These are phyloP conservation scores for Coniochaeta pulveracea DNA, from an alignment of 2,329 filamentous ascomycete species.

Conservation along the genomic window DNA sequence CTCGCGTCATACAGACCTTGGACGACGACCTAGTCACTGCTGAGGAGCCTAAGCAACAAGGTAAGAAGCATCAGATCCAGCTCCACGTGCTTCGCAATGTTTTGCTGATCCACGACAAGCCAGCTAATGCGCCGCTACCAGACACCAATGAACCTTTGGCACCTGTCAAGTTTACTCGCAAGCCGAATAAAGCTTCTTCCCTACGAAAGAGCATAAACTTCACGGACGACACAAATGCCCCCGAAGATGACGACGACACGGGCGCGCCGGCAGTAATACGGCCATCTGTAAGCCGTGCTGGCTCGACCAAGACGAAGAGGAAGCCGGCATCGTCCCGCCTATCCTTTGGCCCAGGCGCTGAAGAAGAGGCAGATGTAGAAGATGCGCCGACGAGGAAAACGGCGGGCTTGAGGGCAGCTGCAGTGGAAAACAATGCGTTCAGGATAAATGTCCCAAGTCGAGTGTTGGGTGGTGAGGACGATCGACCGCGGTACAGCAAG, in stretches of 20 bases:
- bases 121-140: conserved; percentile 18
- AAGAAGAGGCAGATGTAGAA: conserved; percentile 25
- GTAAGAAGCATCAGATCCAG: conserved; percentile 19
- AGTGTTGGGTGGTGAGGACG: conserved; percentile 48
- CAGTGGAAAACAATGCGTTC: conserved; percentile 24
- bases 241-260: conserved; percentile 30
- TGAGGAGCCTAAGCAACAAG: conserved; percentile 20
- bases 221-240: conserved; percentile 19
- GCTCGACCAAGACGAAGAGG: conserved; percentile 53
- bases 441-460: conserved; percentile 45
- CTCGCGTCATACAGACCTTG: conserved; percentile 62
- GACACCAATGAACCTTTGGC: conserved; percentile 20
- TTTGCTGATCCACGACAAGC: conserved; percentile 18
- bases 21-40: conserved; percentile 47
- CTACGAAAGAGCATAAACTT: conserved; percentile 44
- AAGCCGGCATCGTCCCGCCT: conserved; percentile 54
- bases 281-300: conserved; percentile 32
- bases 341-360: conserved; percentile 59
- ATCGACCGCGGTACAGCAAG: conserved; percentile 71
- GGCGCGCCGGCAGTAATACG: conserved; percentile 36
- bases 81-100: conserved; percentile 7
- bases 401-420: conserved; percentile 32
- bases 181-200: conserved; percentile 45
- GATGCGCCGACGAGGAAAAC: conserved; percentile 25
- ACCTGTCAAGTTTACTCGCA: conserved; percentile 35